A percentile compares a stretch with the other conserved stretches of the same genome.
phyloP scores from a whole-genome alignment of 1,284 basidiomycete species.

The Fomitopsis pinicola region DNA sequence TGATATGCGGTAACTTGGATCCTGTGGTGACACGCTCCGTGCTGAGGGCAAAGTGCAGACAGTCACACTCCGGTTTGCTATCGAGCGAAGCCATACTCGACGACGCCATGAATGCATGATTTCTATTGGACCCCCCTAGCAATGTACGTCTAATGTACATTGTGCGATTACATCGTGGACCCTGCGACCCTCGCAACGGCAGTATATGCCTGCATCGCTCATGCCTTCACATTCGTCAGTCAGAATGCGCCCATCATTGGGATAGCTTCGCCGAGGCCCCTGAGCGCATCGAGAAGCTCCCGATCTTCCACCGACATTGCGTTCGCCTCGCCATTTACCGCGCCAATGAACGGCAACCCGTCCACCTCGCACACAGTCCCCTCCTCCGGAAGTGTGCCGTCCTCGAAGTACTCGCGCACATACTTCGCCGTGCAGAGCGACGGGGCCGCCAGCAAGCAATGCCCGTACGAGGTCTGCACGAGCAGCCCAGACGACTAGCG shows the following conservation, averaged over 20 bases:
- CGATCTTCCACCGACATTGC: conserved; percentile 11
- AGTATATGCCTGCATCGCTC: too few species aligned
- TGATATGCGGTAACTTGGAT: too few species aligned
- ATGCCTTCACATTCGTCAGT: background rate
- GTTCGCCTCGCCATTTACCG: background rate
- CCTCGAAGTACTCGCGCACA: conserved; percentile 37
- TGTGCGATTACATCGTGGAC: too few species aligned
- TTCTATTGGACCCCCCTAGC: too few species aligned
- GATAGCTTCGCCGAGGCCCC: conserved; percentile 9
- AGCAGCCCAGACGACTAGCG: conserved; percentile 17
- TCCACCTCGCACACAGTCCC: conserved; percentile 35
- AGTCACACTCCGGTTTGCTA: too few species aligned
- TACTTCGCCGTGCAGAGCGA: conserved; percentile 40
- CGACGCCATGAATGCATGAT: too few species aligned
- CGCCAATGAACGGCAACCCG: conserved; percentile 15
- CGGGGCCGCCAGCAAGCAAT: conserved; percentile 36
- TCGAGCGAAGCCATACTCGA: too few species aligned
- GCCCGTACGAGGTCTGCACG: conserved; percentile 26
- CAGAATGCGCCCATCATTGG: conserved; percentile 5
- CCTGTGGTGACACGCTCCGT: too few species aligned
- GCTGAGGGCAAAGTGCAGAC: too few species aligned
- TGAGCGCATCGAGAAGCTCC: conserved; percentile 14
- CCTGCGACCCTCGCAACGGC: too few species aligned
- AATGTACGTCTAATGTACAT: too few species aligned
- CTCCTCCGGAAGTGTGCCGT: conserved; percentile 36